Percentiles rank a stretch among this genome's conserved stretches.
These are phyloP conservation scores for Sordariomycetes sp. DNA, from an alignment of 2,329 filamentous ascomycete species.

Conservation along the genomic window DNA sequence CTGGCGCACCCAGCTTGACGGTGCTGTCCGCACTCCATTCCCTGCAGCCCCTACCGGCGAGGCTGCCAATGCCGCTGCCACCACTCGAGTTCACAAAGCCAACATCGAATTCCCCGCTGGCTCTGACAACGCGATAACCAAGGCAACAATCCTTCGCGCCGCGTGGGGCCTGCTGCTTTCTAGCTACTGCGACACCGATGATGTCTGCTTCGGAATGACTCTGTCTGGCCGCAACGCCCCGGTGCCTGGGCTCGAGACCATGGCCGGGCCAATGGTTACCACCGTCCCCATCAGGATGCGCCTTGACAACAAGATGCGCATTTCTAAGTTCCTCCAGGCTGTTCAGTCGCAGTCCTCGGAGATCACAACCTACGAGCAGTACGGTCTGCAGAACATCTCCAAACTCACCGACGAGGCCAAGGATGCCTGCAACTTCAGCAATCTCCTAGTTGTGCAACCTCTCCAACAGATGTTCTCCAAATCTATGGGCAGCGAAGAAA, in stretches of 20 bases:
- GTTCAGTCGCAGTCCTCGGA: constrained; percentile 5
- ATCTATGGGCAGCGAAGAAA: not conserved
- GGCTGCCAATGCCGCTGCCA: too few species aligned
- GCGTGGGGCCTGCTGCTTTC: constrained; percentile 3
- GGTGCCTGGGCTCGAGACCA: constrained; percentile 10
- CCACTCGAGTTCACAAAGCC: too few species aligned
- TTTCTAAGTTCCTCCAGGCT: constrained; percentile 2
- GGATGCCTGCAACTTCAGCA: constrained; percentile 9
- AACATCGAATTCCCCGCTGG: too few species aligned
- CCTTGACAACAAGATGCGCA: not conserved
- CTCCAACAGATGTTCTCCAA: not conserved
- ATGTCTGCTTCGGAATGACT: constrained; percentile 10
- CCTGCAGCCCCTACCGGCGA: too few species aligned
- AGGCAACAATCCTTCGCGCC: constrained; percentile 9
- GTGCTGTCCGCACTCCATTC: not conserved
- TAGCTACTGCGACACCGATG: constrained; percentile 8
- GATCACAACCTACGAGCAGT: constrained; percentile 9
- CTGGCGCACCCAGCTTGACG: constrained; percentile 7
- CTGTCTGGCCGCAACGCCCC: constrained; percentile 11
- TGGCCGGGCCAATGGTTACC: constrained; percentile 10
- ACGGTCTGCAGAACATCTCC: constrained; percentile 11
- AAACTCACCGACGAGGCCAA: constrained; percentile 5
- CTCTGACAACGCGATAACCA: constrained; percentile 6
- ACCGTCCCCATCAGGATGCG: constrained; percentile 8
- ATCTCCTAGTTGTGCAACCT: constrained; percentile 8